phyloP scores from a whole-genome alignment of 805 yeast genomes.

The Metschnikowia vanudenii region DNA sequence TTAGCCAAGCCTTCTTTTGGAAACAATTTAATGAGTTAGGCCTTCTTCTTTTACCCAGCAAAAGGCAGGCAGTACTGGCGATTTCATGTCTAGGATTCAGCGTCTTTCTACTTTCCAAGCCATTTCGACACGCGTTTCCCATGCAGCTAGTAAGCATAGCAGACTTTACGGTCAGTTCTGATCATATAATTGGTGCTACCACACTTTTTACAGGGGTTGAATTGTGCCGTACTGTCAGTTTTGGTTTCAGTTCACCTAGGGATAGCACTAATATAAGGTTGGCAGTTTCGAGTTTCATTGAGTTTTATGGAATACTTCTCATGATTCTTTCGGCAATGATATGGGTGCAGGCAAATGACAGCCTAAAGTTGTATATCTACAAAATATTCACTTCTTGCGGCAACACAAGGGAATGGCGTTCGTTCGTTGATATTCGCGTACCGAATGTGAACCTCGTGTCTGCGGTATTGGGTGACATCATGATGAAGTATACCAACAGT shows the following conservation, averaged over 20 bases:
- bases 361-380: conserved; percentile 13
- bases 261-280: conserved; percentile 5
- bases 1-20: background rate
- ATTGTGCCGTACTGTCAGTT: conserved; percentile 4
- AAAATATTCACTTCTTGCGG: conserved; percentile 11
- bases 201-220: conserved; percentile 4
- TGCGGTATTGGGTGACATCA: conserved; percentile 10
- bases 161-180: conserved; percentile 21
- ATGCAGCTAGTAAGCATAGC: conserved; percentile 13
- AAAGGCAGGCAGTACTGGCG: background rate
- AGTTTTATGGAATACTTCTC: conserved; percentile 13
- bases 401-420: background rate
- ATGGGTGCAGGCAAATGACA: conserved; percentile 12
- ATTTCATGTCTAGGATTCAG: background rate
- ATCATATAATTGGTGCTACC: conserved; percentile 25
- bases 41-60: background rate
- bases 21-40: background rate
- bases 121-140: conserved; percentile 24
- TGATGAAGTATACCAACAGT: conserved; percentile 14
- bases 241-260: background rate
- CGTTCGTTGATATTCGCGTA: conserved; percentile 7
- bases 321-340: conserved; percentile 5
- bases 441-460: conserved; percentile 11
- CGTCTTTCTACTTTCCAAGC: conserved; percentile 12
- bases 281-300: conserved; percentile 9